phyloP scores from a whole-genome alignment of 1,139 yeast species.

The Yamadazyma triangularis region DNA sequence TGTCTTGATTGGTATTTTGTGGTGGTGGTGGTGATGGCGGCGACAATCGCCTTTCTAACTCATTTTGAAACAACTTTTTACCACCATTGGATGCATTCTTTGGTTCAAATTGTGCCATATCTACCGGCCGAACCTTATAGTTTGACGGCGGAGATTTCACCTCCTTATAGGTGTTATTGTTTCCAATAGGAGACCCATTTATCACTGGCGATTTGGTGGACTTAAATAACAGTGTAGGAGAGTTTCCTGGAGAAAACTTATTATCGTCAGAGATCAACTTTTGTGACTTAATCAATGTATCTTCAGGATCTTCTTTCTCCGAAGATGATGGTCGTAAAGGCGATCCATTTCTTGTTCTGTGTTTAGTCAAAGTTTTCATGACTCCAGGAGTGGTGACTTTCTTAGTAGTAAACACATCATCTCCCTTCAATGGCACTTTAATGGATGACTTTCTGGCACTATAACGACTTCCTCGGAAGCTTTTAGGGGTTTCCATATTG shows the following conservation, averaged over 20 bases:
- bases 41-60: too few relatives aligned
- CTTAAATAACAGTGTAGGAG: constrained; percentile 6
- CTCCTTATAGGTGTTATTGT: too few relatives aligned
- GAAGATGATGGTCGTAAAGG: constrained; percentile 10
- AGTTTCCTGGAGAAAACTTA: constrained; percentile 15
- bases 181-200: too few relatives aligned
- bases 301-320: constrained; percentile 9
- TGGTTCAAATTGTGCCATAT: constrained; percentile 3
- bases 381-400: constrained; percentile 10
- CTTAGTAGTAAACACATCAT: constrained; percentile 2
- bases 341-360: constrained; percentile 14
- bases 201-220: constrained; percentile 1
- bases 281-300: constrained; percentile 12
- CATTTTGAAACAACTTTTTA: constrained; percentile 2
- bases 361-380: constrained; percentile 6
- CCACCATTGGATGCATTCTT: constrained; percentile 1
- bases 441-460: constrained; percentile 13
- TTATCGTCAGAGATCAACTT: constrained; percentile 20
- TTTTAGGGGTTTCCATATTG: constrained; percentile 18
- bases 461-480: constrained; percentile 6
- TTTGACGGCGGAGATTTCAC: constrained; percentile 7
- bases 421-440: constrained; percentile 17
- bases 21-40: too few relatives aligned
- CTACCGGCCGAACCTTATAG: constrained; percentile 3
- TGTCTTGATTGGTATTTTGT: constrained; percentile 7